Conservation (phyloP, 2,329 filamentous ascomycete species). For the Nectriaceae sp. region DNA sequence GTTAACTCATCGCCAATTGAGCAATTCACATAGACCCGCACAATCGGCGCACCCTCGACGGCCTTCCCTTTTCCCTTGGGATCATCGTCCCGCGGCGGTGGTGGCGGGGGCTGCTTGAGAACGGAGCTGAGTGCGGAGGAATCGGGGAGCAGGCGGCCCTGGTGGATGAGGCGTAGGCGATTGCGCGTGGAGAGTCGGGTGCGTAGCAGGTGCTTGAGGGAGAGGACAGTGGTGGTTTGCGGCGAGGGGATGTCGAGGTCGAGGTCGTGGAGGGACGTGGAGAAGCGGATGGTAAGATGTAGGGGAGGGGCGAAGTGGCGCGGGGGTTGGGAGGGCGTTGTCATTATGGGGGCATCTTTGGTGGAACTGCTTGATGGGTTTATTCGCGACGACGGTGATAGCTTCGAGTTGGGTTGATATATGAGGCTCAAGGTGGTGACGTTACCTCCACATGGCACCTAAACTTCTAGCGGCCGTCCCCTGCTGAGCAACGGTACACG, state of each 20-base stretch:
- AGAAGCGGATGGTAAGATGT: conserved; percentile 87
- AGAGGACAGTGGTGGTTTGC: conserved; percentile 68
- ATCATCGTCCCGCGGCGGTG: conserved; percentile 45
- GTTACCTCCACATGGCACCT: conserved; percentile 11
- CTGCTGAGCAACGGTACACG: neutral
- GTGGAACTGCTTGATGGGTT: neutral
- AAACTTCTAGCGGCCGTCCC: neutral
- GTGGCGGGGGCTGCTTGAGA: conserved; percentile 64
- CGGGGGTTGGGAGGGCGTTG: conserved; percentile 12
- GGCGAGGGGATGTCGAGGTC: conserved; percentile 74
- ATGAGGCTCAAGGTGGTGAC: conserved; percentile 15
- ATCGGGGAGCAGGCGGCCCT: conserved; percentile 84
- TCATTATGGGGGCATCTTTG: conserved; percentile 30
- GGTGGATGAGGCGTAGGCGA: conserved; percentile 85
- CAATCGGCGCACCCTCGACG: conserved; percentile 49
- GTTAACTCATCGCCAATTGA: conserved; percentile 80
- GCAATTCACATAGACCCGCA: conserved; percentile 88
- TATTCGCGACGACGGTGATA: neutral
- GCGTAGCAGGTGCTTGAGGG: conserved; percentile 82
- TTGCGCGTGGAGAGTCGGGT: conserved; percentile 66
- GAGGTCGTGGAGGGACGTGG: conserved; percentile 80
- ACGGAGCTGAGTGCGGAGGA: conserved; percentile 66
- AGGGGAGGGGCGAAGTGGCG: conserved; percentile 47
- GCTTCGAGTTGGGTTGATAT: neutral
- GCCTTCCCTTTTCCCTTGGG: conserved; percentile 60